A percentile compares a stretch with the other conserved stretches of the same genome.
phyloP scores from a whole-genome alignment of 2,329 filamentous ascomycete genomes.

The Ophiostoma perfectum region DNA sequence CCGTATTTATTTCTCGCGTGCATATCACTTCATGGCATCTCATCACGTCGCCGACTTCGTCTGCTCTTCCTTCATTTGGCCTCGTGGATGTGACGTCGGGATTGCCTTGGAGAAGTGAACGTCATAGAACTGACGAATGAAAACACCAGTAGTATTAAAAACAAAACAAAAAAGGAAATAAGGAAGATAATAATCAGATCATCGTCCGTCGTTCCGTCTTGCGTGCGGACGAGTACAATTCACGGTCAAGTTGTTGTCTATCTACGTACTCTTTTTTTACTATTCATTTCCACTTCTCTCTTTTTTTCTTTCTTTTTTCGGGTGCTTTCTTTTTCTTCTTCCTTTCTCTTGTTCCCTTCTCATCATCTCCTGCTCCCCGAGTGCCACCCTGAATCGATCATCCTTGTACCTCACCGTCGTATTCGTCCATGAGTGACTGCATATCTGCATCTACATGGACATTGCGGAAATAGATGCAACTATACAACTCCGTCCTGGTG shows the following conservation, averaged over 20 bases:
- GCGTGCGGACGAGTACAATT: not conserved
- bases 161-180: not conserved
- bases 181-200: conserved; percentile 1
- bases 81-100: not conserved
- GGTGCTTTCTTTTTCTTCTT: not conserved
- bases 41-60: conserved; percentile 1
- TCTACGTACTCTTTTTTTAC: no score
- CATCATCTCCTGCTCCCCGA: no score
- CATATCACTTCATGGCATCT: not conserved
- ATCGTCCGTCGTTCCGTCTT: not conserved
- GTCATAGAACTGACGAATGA: not conserved
- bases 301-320: not conserved
- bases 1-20: not conserved
- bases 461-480: not conserved
- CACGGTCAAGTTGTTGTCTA: not conserved
- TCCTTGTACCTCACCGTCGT: not conserved
- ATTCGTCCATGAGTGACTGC: not conserved
- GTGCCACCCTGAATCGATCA: not conserved
- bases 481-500: not conserved
- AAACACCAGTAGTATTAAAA: no score
- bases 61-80: not conserved
- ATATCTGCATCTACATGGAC: not conserved
- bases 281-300: not conserved
- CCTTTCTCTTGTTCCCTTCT: not conserved
- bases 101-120: not conserved